Percentiles rank a stretch among this genome's conserved stretches.
phyloP scores from a whole-genome alignment of 495 filamentous ascomycete genomes.

The Neurospora sp. region DNA sequence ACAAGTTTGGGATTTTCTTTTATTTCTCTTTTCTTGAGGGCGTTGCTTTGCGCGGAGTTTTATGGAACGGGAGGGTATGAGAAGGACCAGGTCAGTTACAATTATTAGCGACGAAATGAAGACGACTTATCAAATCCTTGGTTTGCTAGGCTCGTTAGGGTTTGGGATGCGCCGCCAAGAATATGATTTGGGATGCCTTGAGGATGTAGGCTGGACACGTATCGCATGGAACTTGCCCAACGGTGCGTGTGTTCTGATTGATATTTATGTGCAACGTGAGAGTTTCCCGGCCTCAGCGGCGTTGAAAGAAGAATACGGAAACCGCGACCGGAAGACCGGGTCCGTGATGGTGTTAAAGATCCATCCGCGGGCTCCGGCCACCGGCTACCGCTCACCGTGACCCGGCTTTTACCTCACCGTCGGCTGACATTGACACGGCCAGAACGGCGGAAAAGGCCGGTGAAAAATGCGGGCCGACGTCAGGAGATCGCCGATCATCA shows the following conservation, averaged over 20 bases:
- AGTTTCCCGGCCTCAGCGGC: background rate
- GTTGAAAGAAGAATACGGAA: background rate
- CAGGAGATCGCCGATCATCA: background rate
- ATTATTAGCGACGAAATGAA: background rate
- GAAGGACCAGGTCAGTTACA: background rate
- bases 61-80: background rate
- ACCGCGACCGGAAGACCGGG: background rate
- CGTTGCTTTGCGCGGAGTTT: background rate
- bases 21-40: background rate
- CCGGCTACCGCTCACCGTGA: background rate
- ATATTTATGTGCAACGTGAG: too few relatives aligned
- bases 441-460: background rate
- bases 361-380: background rate
- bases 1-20: background rate
- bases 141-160: background rate
- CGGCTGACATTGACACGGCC: background rate
- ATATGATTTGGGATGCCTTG: background rate
- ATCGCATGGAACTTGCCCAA: background rate
- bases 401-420: background rate
- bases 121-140: background rate
- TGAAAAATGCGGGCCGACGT: background rate
- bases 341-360: background rate
- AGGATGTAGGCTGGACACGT: background rate
- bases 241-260: background rate
- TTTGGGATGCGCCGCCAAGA: background rate